Base-by-base conservation (phyloP, 2,329 filamentous ascomycete genomes). In the Scedosporium minutisporum region DNA sequence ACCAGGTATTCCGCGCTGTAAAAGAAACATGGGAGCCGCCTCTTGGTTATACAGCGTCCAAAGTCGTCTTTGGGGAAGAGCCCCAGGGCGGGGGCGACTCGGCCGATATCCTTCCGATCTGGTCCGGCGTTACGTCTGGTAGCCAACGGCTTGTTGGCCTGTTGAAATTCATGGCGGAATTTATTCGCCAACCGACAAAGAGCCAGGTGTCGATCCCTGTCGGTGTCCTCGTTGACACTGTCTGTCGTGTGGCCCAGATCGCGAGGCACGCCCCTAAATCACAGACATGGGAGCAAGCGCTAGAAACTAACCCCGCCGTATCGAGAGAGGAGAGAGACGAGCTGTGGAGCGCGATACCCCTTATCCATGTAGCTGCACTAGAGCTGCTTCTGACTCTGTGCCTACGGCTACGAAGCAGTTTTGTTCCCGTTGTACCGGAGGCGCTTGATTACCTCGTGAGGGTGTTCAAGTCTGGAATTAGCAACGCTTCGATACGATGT, bases 11-110 rank as follows among this genome's bases (percentile, higher is more conserved):
- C 69, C 86, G 93, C 58, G 86, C 87, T 9, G 82, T 96, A 0
- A 76, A 89, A 10, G 93, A 97, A 71, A 88, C 90, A 48, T 95
- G 91, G 89, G 86, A 93, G 68, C 85, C 91, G 0, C 80, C 80
- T 2, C 78, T 82, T 38, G 82, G 79, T 3, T 81, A 82, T 65
- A 70, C 70, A 9, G 71, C 73, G 53, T 72, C 79, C 60, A 68
- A 68, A 3, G 73, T 81, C 41, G 75, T 79, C 62, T 72, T 78
- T 12, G 78, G 82, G 18, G 71, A 72, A 5, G 79, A 80, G 23
- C 78, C 82, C 0, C 68, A 70, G 6, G 81, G 82, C 3, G 82
- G 82, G 14, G 73, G 76, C 48, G 72, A 74, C 33, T 58, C 27
- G 27, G 63, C 70, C 5, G 80, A 82, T 12, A 77, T 82, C 48